These are phyloP conservation scores for Dispira simplex DNA, from an alignment of 192 early-diverging fungal genomes.

Conservation along the genomic window DNA sequence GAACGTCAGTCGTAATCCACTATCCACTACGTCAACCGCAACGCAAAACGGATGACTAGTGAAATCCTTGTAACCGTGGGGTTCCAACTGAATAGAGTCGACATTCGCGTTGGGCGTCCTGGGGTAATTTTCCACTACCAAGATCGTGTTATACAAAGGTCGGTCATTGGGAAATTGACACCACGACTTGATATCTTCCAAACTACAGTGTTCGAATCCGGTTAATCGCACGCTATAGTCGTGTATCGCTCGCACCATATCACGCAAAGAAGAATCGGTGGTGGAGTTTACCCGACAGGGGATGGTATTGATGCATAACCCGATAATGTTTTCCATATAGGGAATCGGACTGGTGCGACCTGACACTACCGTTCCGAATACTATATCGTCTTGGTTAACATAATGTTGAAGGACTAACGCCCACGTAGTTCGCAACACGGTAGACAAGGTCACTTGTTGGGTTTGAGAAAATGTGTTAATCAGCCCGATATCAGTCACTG, in stretches of 20 bases:
- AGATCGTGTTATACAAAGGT: background rate
- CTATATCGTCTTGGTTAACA: no score
- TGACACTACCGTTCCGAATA: constrained; percentile 4
- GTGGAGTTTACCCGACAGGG: background rate
- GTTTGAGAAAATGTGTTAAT: background rate
- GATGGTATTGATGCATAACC: constrained; percentile 8
- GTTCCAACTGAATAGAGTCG: background rate
- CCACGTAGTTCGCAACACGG: background rate
- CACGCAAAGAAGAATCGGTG: background rate
- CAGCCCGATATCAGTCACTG: no score
- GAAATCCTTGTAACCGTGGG: background rate
- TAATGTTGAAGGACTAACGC: constrained; percentile 1
- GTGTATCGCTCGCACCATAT: background rate
- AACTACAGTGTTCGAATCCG: background rate
- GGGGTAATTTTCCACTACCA: background rate
- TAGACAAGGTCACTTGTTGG: constrained; percentile 2
- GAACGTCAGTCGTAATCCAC: no score
- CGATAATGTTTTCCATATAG: background rate
- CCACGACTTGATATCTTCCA: constrained; percentile 1
- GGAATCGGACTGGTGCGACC: background rate
- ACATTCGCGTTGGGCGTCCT: background rate
- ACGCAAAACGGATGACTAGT: background rate
- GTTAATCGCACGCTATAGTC: background rate
- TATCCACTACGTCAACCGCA: no score
- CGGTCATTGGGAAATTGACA: background rate